A percentile compares a stretch with the other conserved stretches of the same genome.
Evolutionary conservation across 208 protist species (phyloP).

Genomic region (Crithidia expoeki): DNA sequence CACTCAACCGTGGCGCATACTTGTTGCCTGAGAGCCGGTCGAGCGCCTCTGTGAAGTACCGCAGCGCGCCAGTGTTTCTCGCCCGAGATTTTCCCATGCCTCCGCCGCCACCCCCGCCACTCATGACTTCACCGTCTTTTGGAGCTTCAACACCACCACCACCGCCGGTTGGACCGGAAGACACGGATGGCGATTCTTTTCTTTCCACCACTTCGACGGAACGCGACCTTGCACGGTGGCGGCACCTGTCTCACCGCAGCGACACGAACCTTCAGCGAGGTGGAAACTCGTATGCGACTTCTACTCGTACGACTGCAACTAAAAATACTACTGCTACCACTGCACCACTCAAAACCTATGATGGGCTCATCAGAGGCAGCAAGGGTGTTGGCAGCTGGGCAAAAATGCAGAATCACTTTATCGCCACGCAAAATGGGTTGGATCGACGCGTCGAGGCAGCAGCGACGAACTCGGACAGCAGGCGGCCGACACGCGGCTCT

Average conservation of each 20-base stretch:
- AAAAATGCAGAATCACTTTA: background rate
- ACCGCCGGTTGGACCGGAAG: background rate
- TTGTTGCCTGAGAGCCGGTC: background rate
- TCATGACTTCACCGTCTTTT: background rate
- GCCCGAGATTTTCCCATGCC: background rate
- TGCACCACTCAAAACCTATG: background rate
- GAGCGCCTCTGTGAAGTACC: background rate
- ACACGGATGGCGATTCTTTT: conserved; percentile 6
- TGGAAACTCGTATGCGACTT: background rate
- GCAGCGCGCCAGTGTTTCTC: background rate
- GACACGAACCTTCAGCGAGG: conserved; percentile 7
- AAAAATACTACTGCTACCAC: background rate
- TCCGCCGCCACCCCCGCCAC: background rate
- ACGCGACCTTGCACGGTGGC: conserved; percentile 20
- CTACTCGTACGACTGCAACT: background rate
- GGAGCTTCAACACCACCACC: conserved; percentile 5
- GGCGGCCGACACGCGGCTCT: background rate
- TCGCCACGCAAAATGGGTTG: background rate
- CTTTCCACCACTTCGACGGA: conserved; percentile 24
- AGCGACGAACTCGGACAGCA: background rate
- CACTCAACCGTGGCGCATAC: background rate
- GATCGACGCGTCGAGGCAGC: conserved; percentile 5
- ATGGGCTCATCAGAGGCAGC: background rate
- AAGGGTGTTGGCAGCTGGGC: conserved; percentile 8
- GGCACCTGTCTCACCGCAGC: background rate